Evolutionary conservation across 2,329 filamentous ascomycete species (phyloP), one percentile per base, ranked within the genome.

Genomic region (Chaetomium sp.): DNA sequence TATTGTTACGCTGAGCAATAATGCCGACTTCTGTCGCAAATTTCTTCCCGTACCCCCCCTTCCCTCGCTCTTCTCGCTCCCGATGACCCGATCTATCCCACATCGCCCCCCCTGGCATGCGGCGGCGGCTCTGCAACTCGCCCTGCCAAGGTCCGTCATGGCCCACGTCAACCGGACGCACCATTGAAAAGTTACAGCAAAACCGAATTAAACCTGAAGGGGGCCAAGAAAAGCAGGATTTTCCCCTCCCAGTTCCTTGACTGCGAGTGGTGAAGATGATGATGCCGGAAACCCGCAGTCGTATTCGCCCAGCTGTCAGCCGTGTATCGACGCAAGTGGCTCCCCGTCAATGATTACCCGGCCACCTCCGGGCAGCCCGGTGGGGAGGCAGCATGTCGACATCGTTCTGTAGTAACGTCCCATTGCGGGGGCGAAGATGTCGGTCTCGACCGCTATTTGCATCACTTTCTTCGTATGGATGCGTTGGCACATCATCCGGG

Each of bases 1-100:
- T 64, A 60, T 63, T 42, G 57, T 50, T 27, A 65, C 57, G 33
- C 38, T 65, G 56, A 58, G 53, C 61, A 63, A 58, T 35, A 57
- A 61, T 55, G 57, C 53, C 57, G 61, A 47, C 42, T 47, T 51
- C 33, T 57, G 47, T 35, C 64, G 61, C 60, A 56, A 65, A 55
- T 23, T 13, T 25, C 53, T 9, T 31, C 8, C 25, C 10, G 25
- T 16, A 19, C 13, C 16, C 50, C 13, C 50, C 13, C 38, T 4
- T 13, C 27, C 2, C 33, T 35, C 33, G 1, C 33, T 12, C 33
- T 1, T 35, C 38, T 42, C 38, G 19, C 38, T 42, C 38, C 38
- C 38, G 27, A 29, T 29, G 27, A 29, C 27, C 19, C 38, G 38
- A 42, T n/a, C 38, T 42, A n/a, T 42, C 16, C 38, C 38, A 16